These are phyloP conservation scores for Gastrodia elata DNA, from an alignment of 106 monocot species.

Conservation along the genomic window DNA sequence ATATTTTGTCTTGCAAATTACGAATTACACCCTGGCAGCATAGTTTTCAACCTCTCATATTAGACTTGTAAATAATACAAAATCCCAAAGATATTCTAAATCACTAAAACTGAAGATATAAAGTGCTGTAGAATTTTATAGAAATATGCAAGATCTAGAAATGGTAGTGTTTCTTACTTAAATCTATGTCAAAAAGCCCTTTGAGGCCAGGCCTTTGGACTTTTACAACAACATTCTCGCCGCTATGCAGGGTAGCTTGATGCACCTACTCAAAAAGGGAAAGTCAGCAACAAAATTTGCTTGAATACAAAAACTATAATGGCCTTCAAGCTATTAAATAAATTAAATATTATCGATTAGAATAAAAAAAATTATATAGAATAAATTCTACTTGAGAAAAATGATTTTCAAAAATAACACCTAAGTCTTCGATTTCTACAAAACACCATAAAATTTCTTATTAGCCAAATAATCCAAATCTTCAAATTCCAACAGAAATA, in stretches of 20 bases:
- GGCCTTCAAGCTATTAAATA: too few species aligned
- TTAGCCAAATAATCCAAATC: too few species aligned
- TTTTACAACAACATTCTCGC: constrained; percentile 85
- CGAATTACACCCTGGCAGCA: too few species aligned
- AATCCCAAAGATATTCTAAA: background rate
- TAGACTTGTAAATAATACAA: background rate
- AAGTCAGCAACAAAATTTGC: background rate
- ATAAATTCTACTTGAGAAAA: background rate
- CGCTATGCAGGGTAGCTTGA: constrained; percentile 75
- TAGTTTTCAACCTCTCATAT: background rate
- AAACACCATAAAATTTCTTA: too few species aligned
- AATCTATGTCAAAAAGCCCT: constrained; percentile 94
- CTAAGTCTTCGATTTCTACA: too few species aligned
- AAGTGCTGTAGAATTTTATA: background rate
- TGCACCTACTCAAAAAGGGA: constrained; percentile 52
- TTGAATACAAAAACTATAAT: background rate
- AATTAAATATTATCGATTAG: too few species aligned
- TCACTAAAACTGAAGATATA: background rate
- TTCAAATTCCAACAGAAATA: too few species aligned
- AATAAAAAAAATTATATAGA: background rate
- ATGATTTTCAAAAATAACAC: background rate
- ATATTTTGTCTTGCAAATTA: too few species aligned
- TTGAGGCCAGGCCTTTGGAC: constrained; percentile 92
- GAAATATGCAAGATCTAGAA: background rate
- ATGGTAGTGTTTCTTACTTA: constrained; percentile 83